Evolutionary conservation across 371 early-diverging fungal genomes (phyloP).

Genomic region (Dichotomocladium elegans): DNA sequence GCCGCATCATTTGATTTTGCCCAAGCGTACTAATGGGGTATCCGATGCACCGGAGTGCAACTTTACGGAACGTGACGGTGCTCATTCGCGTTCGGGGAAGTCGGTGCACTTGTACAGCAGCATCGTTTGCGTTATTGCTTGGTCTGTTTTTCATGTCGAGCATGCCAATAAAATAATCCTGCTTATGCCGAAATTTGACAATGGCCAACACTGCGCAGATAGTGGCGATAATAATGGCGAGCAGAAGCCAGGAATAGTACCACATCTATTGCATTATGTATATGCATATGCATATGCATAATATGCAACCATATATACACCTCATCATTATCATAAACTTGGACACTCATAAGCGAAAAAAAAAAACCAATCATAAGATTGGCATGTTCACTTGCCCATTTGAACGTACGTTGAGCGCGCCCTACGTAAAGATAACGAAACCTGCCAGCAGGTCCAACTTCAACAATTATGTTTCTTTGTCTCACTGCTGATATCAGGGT

Average conservation of each 20-base stretch:
- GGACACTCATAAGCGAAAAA: too few species aligned
- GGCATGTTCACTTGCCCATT: constrained; percentile 33
- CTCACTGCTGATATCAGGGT: neutral
- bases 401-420: constrained; percentile 13
- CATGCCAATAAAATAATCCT: neutral
- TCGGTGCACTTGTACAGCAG: too few species aligned
- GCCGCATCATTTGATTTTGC: neutral
- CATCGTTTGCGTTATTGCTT: too few species aligned
- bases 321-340: too few species aligned
- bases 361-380: too few species aligned
- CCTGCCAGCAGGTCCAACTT: neutral
- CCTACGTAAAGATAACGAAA: constrained; percentile 25
- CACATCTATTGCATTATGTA: neutral
- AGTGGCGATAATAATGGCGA: neutral
- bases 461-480: neutral
- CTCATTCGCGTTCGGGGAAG: neutral
- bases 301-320: too few species aligned
- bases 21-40: constrained; percentile 28
- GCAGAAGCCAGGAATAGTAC: neutral
- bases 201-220: neutral
- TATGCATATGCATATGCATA: too few species aligned
- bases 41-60: constrained; percentile 25
- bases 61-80: constrained; percentile 21
- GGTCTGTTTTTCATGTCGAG: too few species aligned
- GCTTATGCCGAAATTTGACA: neutral